A percentile compares a stretch with the other conserved stretches of the same genome.
These are phyloP conservation scores for Ceratocystis huliohia DNA, from an alignment of 2,329 filamentous ascomycete species.

Conservation along the genomic window DNA sequence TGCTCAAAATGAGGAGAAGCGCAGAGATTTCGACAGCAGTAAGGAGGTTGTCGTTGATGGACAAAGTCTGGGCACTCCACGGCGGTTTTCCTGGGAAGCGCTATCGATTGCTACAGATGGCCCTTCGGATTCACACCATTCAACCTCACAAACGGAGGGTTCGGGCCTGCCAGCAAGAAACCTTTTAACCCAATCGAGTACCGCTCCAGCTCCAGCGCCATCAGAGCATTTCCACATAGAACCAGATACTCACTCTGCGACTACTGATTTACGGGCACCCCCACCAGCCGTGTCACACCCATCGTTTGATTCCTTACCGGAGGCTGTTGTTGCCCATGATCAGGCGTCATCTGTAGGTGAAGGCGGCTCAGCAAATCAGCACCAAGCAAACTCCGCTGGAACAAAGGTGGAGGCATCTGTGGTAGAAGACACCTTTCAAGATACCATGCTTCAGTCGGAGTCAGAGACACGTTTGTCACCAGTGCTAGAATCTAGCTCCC, in stretches of 20 bases:
- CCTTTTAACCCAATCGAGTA: neutral
- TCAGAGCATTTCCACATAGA: neutral
- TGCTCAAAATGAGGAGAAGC: neutral
- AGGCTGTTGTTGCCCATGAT: neutral
- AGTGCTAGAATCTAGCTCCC: neutral
- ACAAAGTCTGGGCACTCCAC: neutral
- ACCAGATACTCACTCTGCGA: neutral
- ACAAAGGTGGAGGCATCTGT: neutral
- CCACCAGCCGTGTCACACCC: neutral
- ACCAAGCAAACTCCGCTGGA: neutral
- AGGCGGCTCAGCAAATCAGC: neutral
- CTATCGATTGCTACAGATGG: neutral
- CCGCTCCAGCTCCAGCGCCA: neutral
- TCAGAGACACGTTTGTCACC: neutral
- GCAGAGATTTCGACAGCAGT: neutral
- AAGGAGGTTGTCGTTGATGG: slow-evolving; percentile 7
- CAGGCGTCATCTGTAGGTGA: neutral
- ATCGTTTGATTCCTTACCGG: neutral
- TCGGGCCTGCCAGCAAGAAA: neutral
- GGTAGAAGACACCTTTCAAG: neutral
- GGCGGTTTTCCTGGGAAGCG: slow-evolving; percentile 18
- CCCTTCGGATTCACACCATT: neutral
- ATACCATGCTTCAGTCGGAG: neutral
- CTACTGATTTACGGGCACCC: neutral
- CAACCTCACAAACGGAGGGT: neutral